Percentiles rank a stretch among this genome's conserved stretches.
These are phyloP conservation scores for Hypholoma sublateritium DNA, from an alignment of 768 basidiomycete genomes.

Conservation along the genomic window DNA sequence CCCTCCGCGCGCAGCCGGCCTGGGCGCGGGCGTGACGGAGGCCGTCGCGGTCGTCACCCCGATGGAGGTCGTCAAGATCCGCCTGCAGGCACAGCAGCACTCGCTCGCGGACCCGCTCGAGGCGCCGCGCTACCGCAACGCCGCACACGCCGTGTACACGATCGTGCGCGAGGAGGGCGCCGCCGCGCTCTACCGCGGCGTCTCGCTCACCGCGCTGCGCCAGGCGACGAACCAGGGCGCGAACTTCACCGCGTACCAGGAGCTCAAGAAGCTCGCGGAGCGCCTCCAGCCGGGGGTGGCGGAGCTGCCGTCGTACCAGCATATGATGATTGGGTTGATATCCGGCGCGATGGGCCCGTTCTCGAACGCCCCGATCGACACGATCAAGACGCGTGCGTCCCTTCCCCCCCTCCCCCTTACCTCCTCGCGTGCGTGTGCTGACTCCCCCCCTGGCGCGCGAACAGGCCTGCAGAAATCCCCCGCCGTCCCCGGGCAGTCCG, in stretches of 20 bases:
- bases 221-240: conserved; percentile 99
- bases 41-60: conserved; percentile 94
- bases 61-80: conserved; percentile 99
- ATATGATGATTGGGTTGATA: conserved; percentile 92
- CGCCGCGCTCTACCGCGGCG: conserved; percentile 85
- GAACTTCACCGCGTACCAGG: conserved; percentile 98
- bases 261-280: conserved; percentile 85
- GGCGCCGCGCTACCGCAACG: conserved; percentile 91
- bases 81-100: conserved; percentile 96
- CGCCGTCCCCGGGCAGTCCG: conserved; percentile 69
- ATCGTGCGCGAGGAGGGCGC: conserved; percentile 93
- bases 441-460: not conserved
- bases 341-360: conserved; percentile 99
- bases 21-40: conserved; percentile 95
- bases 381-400: conserved; percentile 87
- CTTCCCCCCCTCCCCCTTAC: not conserved
- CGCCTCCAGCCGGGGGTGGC: conserved; percentile 72
- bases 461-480: conserved; percentile 85
- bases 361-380: conserved; percentile 95
- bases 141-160: conserved; percentile 93
- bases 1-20: conserved; percentile 60
- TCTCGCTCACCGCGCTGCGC: conserved; percentile 87
- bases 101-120: conserved; percentile 96
- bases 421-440: not conserved
- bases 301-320: conserved; percentile 92